Base-by-base conservation (phyloP, 2,329 filamentous ascomycete genomes). In the Ophiostoma ips region DNA sequence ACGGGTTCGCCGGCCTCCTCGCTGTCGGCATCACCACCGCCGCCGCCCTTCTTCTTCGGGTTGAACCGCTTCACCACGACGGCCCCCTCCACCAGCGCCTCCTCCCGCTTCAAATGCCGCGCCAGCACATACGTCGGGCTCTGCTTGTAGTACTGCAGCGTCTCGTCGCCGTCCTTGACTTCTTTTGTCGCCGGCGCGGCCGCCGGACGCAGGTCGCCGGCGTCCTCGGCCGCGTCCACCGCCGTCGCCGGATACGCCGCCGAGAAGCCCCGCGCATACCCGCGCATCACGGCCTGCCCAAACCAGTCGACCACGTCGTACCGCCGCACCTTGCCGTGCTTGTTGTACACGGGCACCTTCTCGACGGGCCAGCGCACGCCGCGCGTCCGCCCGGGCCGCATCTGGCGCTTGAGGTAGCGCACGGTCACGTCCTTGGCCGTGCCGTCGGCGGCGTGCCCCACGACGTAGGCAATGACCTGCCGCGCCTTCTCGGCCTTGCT, bases 371-470 rank as follows among this genome's bases (percentile, higher is more conserved):
- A 76, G 7, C 92, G 78, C 55, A 82, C 76, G 4, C 89, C 87
- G 61, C 95, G 96, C 0, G 90, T 94, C 57, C 88, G 84, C 4
- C 92, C 90, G 1, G 92, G 92, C 62, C 88, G 81, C 49, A 83
- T 75, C 51, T 84, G 84, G 19, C 83, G 79, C 59, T 83, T 89
- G 8, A 98, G 69, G 63, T 98, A 98, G 28, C 92, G 78, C 11
- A 92, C 81, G 0, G 92, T 98, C 15, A 98, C 84, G 62, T 98
- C 92, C 62, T 96, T 96, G 12, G 87, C 89, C 0, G 87, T 89
- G 2, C 86, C 87, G 61, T 96, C 89, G 3, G 77, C 67, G 0
- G 85, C 87, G 64, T 85, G 87, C 0, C 84, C 89, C 18, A 96
- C 71, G 2, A 94, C 76, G 60, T 98, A 98, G 43, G 86, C 85